Base-by-base conservation (phyloP, 768 basidiomycete genomes). In the Cystobasidium onofrii region DNA sequence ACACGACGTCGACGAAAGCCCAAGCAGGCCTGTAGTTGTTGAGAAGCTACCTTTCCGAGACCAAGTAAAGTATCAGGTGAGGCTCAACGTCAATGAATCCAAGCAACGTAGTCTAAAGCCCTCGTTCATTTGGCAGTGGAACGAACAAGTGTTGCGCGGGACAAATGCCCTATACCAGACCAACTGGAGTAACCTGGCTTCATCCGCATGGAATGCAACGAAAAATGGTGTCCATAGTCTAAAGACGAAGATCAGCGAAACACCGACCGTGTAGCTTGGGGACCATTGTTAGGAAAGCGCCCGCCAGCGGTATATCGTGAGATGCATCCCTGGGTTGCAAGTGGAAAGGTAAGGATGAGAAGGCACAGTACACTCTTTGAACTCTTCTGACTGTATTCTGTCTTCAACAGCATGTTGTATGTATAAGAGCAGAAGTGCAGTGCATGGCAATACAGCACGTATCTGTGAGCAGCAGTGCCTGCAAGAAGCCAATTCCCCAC, bases 41-140 rank as follows among this genome's bases (percentile, higher is more conserved):
- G 55, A 55, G 25, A 36, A 71, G 55, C 69, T 71, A 3, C 69
- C 54, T n/a, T 15, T 71, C 25, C 46, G 31, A 1, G 34, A 71
- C 3, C 69, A 71, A 55, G 31, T 61, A 6, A 71, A 71, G 41
- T 34, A 55, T n/a, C 52, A 57, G 69, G 69, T 61, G 69, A 71
- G 31, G 52, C 23, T 10, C n/a, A 23, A 39, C 39, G 6, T 39
- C 39, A 39, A 39, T 39, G 39, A 39, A 6, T 39, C 39, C 39
- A 39, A 39, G n/a, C n/a, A n/a, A n/a, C 15, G 39, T 6, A 6
- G 39, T 15, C 6, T 15, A 39, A 39, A 15, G 15, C 15, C 7
- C 39, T 39, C 7, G 15, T 15, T 39, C 39, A 6, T 6, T 52
- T 12, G 7, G 54, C 69, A 71, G 69, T 71, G 69, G 69, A 71